Evolutionary conservation across 2,329 filamentous ascomycete species (phyloP).

Genomic region (Orbilia quercus): DNA sequence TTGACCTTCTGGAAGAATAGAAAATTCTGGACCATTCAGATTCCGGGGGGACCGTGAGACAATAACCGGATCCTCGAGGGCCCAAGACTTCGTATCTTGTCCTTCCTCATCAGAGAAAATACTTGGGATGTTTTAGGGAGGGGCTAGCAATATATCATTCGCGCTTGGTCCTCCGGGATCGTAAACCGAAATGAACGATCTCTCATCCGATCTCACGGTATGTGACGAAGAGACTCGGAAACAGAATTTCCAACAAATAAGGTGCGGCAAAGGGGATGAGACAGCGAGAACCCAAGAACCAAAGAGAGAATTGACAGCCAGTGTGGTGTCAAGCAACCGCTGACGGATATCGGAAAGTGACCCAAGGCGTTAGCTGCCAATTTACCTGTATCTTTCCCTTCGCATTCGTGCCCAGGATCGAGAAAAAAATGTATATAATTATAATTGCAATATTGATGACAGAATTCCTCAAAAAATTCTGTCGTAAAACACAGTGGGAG

Average conservation of each 20-base stretch:
- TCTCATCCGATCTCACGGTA: slow-evolving; percentile 42
- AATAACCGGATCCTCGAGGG: slow-evolving; percentile 7
- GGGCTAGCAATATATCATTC: neutral
- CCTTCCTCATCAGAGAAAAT: slow-evolving; percentile 28
- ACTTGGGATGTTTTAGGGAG: slow-evolving; percentile 10
- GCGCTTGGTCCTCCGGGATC: slow-evolving; percentile 50
- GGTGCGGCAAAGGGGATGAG: slow-evolving; percentile 37
- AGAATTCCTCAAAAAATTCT: too few relatives aligned
- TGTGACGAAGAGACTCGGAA: slow-evolving; percentile 14
- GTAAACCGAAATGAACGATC: slow-evolving; percentile 55
- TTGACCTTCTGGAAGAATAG: slow-evolving; percentile 53
- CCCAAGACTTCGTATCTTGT: slow-evolving; percentile 25
- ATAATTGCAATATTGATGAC: too few relatives aligned
- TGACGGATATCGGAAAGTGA: too few relatives aligned
- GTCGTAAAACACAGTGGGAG: too few relatives aligned
- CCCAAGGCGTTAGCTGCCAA: too few relatives aligned
- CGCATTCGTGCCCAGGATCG: too few relatives aligned
- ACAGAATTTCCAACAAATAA: slow-evolving; percentile 35
- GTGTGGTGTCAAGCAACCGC: too few relatives aligned
- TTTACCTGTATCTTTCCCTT: too few relatives aligned
- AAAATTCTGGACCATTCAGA: slow-evolving; percentile 39
- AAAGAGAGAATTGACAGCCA: neutral
- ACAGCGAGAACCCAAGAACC: slow-evolving; percentile 4
- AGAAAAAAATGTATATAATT: too few relatives aligned
- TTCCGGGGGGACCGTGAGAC: slow-evolving; percentile 34